Conservation (phyloP, 1,284 basidiomycete species). For the Moesziomyces sp. region DNA sequence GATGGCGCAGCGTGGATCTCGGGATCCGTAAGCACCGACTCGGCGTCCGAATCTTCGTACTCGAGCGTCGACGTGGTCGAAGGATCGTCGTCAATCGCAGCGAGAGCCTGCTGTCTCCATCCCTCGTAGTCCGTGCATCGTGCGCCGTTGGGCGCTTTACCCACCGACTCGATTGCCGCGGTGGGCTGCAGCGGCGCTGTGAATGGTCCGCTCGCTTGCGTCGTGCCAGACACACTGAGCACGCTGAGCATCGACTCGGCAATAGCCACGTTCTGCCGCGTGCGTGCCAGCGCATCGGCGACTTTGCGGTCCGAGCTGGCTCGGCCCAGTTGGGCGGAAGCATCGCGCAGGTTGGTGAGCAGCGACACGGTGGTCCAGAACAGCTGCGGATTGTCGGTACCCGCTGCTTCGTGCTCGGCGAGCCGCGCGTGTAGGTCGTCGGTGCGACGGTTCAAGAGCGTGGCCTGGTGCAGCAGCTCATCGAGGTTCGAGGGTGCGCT, state of each 20-base stretch:
- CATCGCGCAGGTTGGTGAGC: slow-evolving; percentile 24
- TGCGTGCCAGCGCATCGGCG: slow-evolving; percentile 16
- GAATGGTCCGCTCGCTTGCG: slow-evolving; percentile 5
- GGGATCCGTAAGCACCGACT: slow-evolving; percentile 41
- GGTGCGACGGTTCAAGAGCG: slow-evolving; percentile 4
- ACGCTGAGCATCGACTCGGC: slow-evolving; percentile 26
- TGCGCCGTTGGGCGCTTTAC: neutral
- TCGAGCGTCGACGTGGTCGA: slow-evolving; percentile 3
- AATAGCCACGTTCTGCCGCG: slow-evolving; percentile 23
- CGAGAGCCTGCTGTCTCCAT: slow-evolving; percentile 25
- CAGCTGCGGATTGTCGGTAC: slow-evolving; percentile 20
- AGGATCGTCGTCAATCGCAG: slow-evolving; percentile 11
- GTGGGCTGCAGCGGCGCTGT: slow-evolving; percentile 18
- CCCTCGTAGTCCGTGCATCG: slow-evolving; percentile 8
- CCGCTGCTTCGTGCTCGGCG: neutral
- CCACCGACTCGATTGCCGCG: neutral
- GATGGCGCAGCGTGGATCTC: slow-evolving; percentile 16
- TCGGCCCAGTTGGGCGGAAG: slow-evolving; percentile 10
- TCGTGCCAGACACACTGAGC: slow-evolving; percentile 4
- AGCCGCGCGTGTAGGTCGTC: slow-evolving; percentile 14
- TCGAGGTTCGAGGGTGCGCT: slow-evolving; percentile 4
- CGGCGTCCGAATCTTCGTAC: slow-evolving; percentile 21
- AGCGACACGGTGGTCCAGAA: slow-evolving; percentile 35
- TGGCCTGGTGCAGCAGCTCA: slow-evolving; percentile 9
- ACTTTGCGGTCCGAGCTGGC: slow-evolving; percentile 1